phyloP scores from a whole-genome alignment of 2,329 filamentous ascomycete species.

The Aureobasidium subglaciale region DNA sequence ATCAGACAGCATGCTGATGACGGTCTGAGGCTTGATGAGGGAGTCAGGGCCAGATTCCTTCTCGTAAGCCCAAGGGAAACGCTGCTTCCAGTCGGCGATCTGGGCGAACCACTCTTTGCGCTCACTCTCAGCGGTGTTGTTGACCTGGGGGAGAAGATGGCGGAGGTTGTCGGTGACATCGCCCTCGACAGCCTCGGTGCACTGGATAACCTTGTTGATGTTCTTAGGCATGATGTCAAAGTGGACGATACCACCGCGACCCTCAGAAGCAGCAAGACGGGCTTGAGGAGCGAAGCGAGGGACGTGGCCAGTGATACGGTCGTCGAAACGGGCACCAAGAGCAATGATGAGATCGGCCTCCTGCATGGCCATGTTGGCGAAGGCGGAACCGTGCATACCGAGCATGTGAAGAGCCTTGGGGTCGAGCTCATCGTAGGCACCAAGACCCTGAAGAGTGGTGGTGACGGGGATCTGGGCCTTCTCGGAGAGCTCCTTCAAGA shows the following conservation, averaged over 20 bases:
- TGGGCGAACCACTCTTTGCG: constrained; percentile 82
- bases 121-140: constrained; percentile 54
- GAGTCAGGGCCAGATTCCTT: constrained; percentile 61
- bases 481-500: constrained; percentile 80
- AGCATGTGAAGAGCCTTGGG: constrained; percentile 96
- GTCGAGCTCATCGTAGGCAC: constrained; percentile 86
- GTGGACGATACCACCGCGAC: constrained; percentile 88
- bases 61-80: constrained; percentile 85
- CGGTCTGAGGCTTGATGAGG: constrained; percentile 86
- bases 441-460: constrained; percentile 89
- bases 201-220: constrained; percentile 98
- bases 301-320: constrained; percentile 80
- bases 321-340: constrained; percentile 88
- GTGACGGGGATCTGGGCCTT: constrained; percentile 91
- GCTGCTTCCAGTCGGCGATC: constrained; percentile 84
- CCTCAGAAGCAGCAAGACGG: constrained; percentile 74
- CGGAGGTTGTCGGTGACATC: constrained; percentile 77
- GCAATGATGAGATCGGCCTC: constrained; percentile 94
- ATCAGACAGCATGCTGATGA: constrained; percentile 85
- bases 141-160: constrained; percentile 64
- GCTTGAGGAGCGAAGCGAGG: constrained; percentile 84
- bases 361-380: constrained; percentile 97
- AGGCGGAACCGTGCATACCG: constrained; percentile 95
- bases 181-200: constrained; percentile 89
- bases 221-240: constrained; percentile 99